Conservation (phyloP, 2,329 filamentous ascomycete species). For the Xylaria sp. region DNA sequence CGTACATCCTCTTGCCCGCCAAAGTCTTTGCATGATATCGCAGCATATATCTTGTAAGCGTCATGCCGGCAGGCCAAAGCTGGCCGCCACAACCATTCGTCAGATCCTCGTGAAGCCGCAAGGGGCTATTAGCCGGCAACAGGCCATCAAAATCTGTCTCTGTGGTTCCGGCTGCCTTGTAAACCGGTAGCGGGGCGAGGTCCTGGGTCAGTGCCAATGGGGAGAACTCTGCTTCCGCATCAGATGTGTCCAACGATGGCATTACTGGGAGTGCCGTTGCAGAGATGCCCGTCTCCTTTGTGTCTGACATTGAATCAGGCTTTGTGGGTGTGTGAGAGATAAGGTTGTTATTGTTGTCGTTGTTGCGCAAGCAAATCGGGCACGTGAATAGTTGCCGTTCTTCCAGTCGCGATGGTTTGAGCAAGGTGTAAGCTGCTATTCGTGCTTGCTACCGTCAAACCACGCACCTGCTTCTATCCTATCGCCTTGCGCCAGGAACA, state of each 20-base stretch:
- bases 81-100: slow-evolving; percentile 86
- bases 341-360: not conserved
- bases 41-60: slow-evolving; percentile 80
- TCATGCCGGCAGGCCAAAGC: slow-evolving; percentile 90
- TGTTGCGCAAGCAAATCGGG: not conserved
- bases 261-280: not conserved
- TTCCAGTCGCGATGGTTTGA: too few species aligned
- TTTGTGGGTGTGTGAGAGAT: not conserved
- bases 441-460: too few species aligned
- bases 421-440: too few species aligned
- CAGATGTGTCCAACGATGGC: slow-evolving; percentile 4
- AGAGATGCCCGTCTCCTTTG: slow-evolving; percentile 8
- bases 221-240: slow-evolving; percentile 36
- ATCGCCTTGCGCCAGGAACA: too few species aligned
- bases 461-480: too few species aligned
- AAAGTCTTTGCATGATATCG: slow-evolving; percentile 63
- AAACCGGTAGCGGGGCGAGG: slow-evolving; percentile 53
- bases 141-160: slow-evolving; percentile 66
- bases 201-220: slow-evolving; percentile 49
- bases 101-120: slow-evolving; percentile 80
- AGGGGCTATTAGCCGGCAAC: slow-evolving; percentile 50
- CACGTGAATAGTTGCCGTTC: too few species aligned
- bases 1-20: slow-evolving; percentile 66
- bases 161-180: slow-evolving; percentile 51
- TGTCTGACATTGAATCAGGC: not conserved